Conservation (phyloP, 805 yeast species). For the Wickerhamomyces bisporus region DNA sequence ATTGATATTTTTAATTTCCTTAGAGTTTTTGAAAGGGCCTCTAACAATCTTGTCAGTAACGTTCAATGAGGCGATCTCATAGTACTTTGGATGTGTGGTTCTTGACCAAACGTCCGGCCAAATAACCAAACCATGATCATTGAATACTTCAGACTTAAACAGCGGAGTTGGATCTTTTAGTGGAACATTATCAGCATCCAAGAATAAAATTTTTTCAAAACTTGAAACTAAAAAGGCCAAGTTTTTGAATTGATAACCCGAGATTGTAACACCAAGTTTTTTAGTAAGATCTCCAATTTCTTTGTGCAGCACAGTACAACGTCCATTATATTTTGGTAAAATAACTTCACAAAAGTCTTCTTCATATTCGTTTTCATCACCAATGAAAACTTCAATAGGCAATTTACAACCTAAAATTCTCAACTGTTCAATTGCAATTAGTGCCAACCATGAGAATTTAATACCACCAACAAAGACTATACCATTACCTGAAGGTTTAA, state of each 20-base stretch:
- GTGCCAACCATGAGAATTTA: conserved; percentile 62
- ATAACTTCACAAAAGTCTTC: conserved; percentile 55
- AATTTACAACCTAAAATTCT: conserved; percentile 55
- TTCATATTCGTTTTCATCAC: conserved; percentile 61
- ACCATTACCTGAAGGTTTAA: conserved; percentile 40
- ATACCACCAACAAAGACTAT: conserved; percentile 75
- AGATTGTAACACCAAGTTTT: conserved; percentile 41
- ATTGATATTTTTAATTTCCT: conserved; percentile 14
- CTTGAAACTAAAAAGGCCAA: conserved; percentile 64
- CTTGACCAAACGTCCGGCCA: conserved; percentile 76
- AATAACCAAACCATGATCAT: conserved; percentile 39
- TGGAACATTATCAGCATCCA: conserved; percentile 73
- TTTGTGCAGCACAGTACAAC: conserved; percentile 57
- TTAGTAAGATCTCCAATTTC: conserved; percentile 46
- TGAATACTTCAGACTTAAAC: conserved; percentile 39
- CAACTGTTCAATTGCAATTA: conserved; percentile 55
- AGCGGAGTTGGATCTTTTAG: conserved; percentile 51
- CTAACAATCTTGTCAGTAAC: conserved; percentile 31
- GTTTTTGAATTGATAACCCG: conserved; percentile 61
- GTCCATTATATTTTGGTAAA: conserved; percentile 55
- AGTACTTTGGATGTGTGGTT: conserved; percentile 56
- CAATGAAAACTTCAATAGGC: conserved; percentile 72
- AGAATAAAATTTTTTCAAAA: conserved; percentile 61
- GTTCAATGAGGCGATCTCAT: conserved; percentile 42
- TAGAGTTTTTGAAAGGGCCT: conserved; percentile 28